Evolutionary conservation across 139 green algal genomes (phyloP).

Genomic region (Volvox africanus): DNA sequence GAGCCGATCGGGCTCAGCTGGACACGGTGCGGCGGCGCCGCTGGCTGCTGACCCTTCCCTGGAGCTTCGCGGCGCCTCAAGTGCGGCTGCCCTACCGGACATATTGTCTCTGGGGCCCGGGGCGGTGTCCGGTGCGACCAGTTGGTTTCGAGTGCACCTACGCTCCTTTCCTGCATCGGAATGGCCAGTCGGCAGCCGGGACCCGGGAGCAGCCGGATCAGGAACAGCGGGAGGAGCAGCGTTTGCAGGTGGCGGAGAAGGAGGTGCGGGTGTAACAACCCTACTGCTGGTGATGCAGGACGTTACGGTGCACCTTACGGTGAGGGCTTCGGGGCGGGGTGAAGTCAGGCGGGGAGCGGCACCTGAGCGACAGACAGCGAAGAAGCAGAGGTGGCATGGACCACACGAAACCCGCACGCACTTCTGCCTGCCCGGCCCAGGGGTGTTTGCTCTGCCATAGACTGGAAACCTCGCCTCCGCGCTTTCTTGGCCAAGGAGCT

Average conservation of each 20-base stretch:
- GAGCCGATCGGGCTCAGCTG: too few relatives aligned
- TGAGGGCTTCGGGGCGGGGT: background rate
- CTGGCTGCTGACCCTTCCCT: too few relatives aligned
- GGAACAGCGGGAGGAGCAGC: background rate
- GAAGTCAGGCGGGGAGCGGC: background rate
- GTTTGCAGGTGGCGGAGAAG: background rate
- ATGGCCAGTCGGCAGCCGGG: background rate
- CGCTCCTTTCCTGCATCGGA: background rate
- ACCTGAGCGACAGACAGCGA: background rate
- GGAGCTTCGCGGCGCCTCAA: too few relatives aligned
- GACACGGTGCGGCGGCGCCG: too few relatives aligned
- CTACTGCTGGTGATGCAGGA: background rate
- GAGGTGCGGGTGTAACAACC: background rate
- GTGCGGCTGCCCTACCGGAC: too few relatives aligned
- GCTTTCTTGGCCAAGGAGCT: too few relatives aligned
- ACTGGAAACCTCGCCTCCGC: too few relatives aligned
- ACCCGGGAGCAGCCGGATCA: background rate
- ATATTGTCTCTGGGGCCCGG: too few relatives aligned
- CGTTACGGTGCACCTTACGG: background rate
- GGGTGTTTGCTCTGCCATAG: too few relatives aligned
- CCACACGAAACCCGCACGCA: too few relatives aligned
- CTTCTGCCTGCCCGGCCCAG: too few relatives aligned
- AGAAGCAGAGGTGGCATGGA: too few relatives aligned
- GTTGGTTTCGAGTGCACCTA: background rate
- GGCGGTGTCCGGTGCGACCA: background rate